Base-by-base conservation (phyloP, 805 yeast species). In the Yarrowia sp. region DNA sequence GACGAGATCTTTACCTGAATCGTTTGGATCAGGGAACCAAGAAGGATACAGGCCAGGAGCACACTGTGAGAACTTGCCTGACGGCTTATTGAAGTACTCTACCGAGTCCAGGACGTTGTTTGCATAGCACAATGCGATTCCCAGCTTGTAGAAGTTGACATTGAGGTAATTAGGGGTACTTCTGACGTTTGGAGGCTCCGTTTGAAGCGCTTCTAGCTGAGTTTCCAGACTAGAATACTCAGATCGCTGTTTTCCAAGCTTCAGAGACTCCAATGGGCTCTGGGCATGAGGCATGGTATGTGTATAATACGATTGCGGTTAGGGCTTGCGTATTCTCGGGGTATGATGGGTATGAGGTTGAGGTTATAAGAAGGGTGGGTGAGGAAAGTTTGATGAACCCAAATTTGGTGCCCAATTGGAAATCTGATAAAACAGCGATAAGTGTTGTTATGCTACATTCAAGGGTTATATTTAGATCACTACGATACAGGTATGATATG, bases 1-100 rank as follows among this genome's bases (percentile, higher is more conserved):
- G 4, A 79, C 75, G 3, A 79, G 64, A 1, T 69, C 67, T 57
- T 68, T 70, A 1, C 77, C 81, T 0, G 76, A 75, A 4, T 67
- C 55, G 1, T 60, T 53, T 0, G 65, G 68, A 1, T 71, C 68
- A 0, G 77, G 76, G 2, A 71, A 44, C 8, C 64, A 17, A 1
- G 32, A 9, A 1, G 66, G 65, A 3, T 50, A 48, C 1, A 71
- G 70, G 0, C 66, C 15, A 1, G 44, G 50, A 43, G 51, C 33
- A 35, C 50, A 43, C 28, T 32, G 51, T 14, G 50, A 43, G 35
- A 58, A 58, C 41, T 67, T 73, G 74, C 22, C 67, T 58, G 39
- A 66, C 65, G 62, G 73, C 7, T 53, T 66, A 18, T 70, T 62
- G 62, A 72, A 78, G 68, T 77, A 76, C 50, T 78, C 81, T 4